A percentile compares a stretch with the other conserved stretches of the same genome.
Conservation (phyloP, 2,329 filamentous ascomycete genomes). For the Fusarium sublunatum region DNA sequence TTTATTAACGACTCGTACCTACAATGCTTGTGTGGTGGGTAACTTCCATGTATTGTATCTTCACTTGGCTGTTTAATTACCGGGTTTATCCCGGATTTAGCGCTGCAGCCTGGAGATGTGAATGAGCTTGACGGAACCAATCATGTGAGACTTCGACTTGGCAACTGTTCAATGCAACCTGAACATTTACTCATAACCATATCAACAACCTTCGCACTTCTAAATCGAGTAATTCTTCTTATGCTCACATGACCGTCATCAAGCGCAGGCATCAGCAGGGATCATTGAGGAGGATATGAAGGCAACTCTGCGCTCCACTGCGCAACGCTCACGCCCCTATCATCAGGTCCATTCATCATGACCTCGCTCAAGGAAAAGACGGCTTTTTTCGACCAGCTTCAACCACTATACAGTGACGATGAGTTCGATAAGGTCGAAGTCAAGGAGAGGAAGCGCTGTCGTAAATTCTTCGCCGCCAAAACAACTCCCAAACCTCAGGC, state of each 20-base stretch:
- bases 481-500: slow-evolving; percentile 6
- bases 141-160: slow-evolving; percentile 10
- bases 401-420: slow-evolving; percentile 50
- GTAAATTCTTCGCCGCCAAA: slow-evolving; percentile 46
- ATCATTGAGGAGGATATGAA: slow-evolving; percentile 12
- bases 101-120: slow-evolving; percentile 37
- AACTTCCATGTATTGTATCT: too few species aligned
- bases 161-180: slow-evolving; percentile 2
- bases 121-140: slow-evolving; percentile 27
- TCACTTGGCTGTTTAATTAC: background rate
- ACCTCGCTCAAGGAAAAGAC: slow-evolving; percentile 55
- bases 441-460: slow-evolving; percentile 47
- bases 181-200: slow-evolving; percentile 4
- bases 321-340: background rate
- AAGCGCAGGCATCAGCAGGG: slow-evolving; percentile 3
- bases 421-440: slow-evolving; percentile 49
- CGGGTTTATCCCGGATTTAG: slow-evolving; percentile 24
- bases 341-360: slow-evolving; percentile 35
- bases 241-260: slow-evolving; percentile 7
- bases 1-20: too few species aligned
- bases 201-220: background rate
- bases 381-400: slow-evolving; percentile 59
- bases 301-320: background rate
- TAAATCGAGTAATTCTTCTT: background rate
- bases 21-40: too few species aligned